Conservation (phyloP, 306 rosid genomes). For the Quercus ilex region DNA sequence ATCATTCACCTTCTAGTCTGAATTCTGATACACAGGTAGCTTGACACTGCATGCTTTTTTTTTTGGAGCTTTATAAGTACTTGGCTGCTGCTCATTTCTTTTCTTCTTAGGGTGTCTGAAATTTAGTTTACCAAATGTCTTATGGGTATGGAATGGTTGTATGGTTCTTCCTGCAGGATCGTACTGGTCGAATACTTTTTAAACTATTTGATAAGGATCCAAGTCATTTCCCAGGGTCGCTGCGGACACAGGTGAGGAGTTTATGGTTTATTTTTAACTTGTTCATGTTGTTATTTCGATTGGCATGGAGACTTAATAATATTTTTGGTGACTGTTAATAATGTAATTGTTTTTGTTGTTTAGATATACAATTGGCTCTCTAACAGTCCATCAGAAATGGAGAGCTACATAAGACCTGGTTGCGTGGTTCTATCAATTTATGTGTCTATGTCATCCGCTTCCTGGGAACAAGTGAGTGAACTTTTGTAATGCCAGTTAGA, state of each 20-base stretch:
- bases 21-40: conserved; percentile 83
- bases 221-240: conserved; percentile 69
- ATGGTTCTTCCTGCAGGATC: conserved; percentile 52
- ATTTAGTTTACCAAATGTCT: conserved; percentile 3
- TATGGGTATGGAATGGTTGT: conserved; percentile 12
- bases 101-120: not conserved
- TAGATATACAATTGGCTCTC: conserved; percentile 89
- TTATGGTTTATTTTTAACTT: not conserved
- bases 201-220: conserved; percentile 93
- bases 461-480: conserved; percentile 79
- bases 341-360: not conserved
- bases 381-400: conserved; percentile 85
- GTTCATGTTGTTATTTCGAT: not conserved
- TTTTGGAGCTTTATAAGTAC: not conserved
- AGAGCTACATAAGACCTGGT: conserved; percentile 94
- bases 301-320: conserved; percentile 2
- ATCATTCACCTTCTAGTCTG: conserved; percentile 87
- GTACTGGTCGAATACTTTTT: conserved; percentile 77
- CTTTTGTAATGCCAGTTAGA: conserved; percentile 15
- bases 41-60: conserved; percentile 8
- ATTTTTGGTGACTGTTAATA: not conserved
- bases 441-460: conserved; percentile 61
- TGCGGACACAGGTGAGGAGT: conserved; percentile 71
- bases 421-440: conserved; percentile 83
- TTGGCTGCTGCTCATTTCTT: not conserved